These are phyloP conservation scores for Datura wrightii DNA, from an alignment of 257 asterid genomes.

Conservation along the genomic window DNA sequence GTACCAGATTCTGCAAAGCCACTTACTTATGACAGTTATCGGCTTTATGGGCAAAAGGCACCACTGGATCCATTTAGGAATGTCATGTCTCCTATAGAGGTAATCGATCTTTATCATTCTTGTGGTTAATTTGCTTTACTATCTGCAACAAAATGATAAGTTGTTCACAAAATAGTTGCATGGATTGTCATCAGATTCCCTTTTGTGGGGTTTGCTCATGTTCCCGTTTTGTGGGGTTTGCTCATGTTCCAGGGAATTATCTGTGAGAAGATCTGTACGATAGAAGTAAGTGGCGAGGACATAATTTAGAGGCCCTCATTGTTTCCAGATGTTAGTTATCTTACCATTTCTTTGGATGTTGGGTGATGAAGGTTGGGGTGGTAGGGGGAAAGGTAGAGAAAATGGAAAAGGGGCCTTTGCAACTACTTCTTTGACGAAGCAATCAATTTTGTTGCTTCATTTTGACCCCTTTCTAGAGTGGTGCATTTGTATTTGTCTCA, in stretches of 20 bases:
- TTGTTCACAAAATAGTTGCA: conserved; percentile 3
- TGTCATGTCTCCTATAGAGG: conserved; percentile 59
- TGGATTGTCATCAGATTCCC: background rate
- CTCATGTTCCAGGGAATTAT: conserved; percentile 10
- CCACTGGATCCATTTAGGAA: conserved; percentile 33
- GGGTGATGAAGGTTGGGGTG: background rate
- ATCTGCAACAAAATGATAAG: background rate
- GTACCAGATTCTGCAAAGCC: conserved; percentile 35
- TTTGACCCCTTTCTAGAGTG: background rate
- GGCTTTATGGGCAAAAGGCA: conserved; percentile 36
- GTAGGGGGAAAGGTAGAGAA: background rate
- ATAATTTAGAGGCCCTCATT: background rate
- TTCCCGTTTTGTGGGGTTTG: conserved; percentile 14
- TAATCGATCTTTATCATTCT: conserved; percentile 38
- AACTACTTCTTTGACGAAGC: background rate
- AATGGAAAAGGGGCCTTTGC: background rate
- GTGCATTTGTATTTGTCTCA: background rate
- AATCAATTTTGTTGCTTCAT: conserved; percentile 16
- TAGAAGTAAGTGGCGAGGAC: background rate
- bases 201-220: background rate
- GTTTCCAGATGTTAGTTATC: conserved; percentile 16
- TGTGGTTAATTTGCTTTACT: background rate
- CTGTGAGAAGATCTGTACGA: background rate
- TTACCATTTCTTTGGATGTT: conserved; percentile 13
- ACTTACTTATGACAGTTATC: conserved; percentile 28